A percentile compares a stretch with the other conserved stretches of the same genome.
phyloP scores from a whole-genome alignment of 2,329 filamentous ascomycete genomes.

The Penicillium freii region DNA sequence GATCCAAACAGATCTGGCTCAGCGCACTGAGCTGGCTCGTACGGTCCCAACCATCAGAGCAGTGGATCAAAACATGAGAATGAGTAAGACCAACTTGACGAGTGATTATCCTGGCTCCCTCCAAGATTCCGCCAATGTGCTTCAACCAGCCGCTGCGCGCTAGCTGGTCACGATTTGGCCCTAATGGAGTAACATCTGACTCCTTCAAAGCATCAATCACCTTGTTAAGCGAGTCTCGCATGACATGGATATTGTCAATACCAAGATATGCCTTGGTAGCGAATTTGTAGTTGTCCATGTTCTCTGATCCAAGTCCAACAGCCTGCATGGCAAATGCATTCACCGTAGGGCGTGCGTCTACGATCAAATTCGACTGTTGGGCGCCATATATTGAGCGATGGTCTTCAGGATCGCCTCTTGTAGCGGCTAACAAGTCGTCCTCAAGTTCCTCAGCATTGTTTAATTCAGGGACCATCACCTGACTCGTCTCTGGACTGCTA shows the following conservation, averaged over 20 bases:
- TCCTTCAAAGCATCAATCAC: conserved; percentile 90
- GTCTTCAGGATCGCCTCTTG: conserved; percentile 59
- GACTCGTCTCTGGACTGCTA: conserved; percentile 44
- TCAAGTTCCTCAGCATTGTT: conserved; percentile 65
- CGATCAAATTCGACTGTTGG: conserved; percentile 89
- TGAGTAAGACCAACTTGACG: conserved; percentile 86
- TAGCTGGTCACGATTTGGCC: conserved; percentile 77
- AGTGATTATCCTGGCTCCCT: conserved; percentile 80
- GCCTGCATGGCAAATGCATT: conserved; percentile 95
- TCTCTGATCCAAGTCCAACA: conserved; percentile 88
- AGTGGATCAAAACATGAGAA: conserved; percentile 94
- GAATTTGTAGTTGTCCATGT: conserved; percentile 95
- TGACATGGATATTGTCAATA: conserved; percentile 98
- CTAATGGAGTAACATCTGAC: conserved; percentile 78
- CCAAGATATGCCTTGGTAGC: conserved; percentile 88
- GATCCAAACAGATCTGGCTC: conserved; percentile 89
- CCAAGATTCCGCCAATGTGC: conserved; percentile 79
- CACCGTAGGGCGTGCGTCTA: conserved; percentile 89
- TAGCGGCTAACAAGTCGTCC: conserved; percentile 61
- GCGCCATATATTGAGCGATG: conserved; percentile 78
- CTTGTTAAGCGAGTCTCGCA: conserved; percentile 85
- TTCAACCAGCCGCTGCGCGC: conserved; percentile 86
- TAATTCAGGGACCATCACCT: conserved; percentile 50
- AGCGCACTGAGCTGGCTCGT: conserved; percentile 92
- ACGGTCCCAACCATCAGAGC: conserved; percentile 97